Conservation (phyloP, 768 basidiomycete species). For the Amanita molliuscula region DNA sequence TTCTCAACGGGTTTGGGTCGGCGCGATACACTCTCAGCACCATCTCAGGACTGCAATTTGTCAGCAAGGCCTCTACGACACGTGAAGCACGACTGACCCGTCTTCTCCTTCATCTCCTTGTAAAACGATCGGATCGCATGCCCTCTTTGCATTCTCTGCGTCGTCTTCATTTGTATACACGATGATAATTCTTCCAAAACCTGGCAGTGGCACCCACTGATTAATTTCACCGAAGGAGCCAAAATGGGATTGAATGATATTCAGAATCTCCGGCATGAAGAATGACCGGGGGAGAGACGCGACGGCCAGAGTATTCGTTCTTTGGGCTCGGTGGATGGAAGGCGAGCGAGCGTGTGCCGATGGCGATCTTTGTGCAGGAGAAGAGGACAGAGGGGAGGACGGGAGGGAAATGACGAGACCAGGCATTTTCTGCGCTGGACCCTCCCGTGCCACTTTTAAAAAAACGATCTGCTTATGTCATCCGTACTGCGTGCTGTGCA, state of each 20-base stretch:
- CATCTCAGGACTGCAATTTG: constrained; percentile 29
- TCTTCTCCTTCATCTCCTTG: constrained; percentile 38
- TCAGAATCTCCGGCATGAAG: constrained; percentile 62
- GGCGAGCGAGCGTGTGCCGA: background rate
- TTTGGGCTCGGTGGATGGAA: constrained; percentile 5
- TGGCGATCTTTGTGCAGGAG: background rate
- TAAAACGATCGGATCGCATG: constrained; percentile 55
- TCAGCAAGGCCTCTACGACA: constrained; percentile 5
- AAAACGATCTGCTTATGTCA: background rate
- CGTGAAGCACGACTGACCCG: constrained; percentile 27
- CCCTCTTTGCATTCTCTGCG: constrained; percentile 58
- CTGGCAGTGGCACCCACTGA: constrained; percentile 81
- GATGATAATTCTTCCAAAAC: constrained; percentile 74
- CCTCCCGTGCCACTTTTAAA: background rate
- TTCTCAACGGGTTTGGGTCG: constrained; percentile 50
- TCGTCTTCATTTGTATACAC: constrained; percentile 59
- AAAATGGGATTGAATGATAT: constrained; percentile 65
- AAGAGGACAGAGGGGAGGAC: background rate
- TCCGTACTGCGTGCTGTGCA: background rate
- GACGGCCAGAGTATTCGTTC: constrained; percentile 81
- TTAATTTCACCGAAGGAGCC: constrained; percentile 70
- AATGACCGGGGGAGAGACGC: constrained; percentile 68
- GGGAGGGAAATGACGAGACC: constrained; percentile 7
- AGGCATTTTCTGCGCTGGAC: constrained; percentile 2
- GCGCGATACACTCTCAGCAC: constrained; percentile 64